Conservation (phyloP, 163 green algal genomes). For the Chlorella variabilis region DNA sequence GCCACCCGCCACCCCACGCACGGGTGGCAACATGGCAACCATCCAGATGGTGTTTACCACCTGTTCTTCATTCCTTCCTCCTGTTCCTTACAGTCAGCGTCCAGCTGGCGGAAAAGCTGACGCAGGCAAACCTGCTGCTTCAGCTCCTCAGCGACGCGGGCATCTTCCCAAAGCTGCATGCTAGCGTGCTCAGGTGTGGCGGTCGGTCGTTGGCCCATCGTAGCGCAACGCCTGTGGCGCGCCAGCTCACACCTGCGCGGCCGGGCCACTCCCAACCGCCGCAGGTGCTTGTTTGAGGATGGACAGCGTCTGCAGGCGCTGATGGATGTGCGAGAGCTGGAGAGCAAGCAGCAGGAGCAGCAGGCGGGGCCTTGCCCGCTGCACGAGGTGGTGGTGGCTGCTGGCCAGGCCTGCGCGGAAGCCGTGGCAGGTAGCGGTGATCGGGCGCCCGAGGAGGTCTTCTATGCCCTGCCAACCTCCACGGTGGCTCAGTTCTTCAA, state of each 20-base stretch:
- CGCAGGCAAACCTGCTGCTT: conserved; percentile 1
- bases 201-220: not conserved
- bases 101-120: not conserved
- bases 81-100: not conserved
- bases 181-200: not conserved
- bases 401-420: not conserved
- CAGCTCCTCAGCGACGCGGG: conserved; percentile 2
- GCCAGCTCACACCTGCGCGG: too few species aligned
- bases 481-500: not conserved
- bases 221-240: not conserved
- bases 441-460: not conserved
- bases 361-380: not conserved
- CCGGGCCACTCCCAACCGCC: too few species aligned
- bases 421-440: not conserved
- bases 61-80: not conserved
- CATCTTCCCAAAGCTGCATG: conserved; percentile 5
- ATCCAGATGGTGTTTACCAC: not conserved
- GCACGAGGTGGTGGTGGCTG: not conserved
- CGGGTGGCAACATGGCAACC: too few species aligned
- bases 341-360: conserved; percentile 1
- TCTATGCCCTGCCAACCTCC: conserved; percentile 12
- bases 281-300: conserved; percentile 10
- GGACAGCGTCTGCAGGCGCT: not conserved
- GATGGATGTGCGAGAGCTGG: not conserved
- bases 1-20: too few species aligned